These are phyloP conservation scores for Centella asiatica DNA, from an alignment of 129 eudicot genomes.

Conservation along the genomic window DNA sequence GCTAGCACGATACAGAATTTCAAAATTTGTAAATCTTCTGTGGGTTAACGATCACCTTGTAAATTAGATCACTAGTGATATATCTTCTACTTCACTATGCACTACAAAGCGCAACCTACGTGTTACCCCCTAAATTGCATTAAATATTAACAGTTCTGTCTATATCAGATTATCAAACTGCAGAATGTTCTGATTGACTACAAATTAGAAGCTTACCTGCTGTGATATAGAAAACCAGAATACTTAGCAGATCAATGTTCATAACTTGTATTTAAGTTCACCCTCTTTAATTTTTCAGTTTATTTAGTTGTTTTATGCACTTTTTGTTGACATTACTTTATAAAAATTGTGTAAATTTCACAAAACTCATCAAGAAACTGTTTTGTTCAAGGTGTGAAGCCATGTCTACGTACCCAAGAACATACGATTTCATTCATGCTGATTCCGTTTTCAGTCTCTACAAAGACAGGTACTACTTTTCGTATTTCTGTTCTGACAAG, in stretches of 20 bases:
- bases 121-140: background rate
- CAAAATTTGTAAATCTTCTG: too few relatives aligned
- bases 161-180: too few relatives aligned
- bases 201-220: background rate
- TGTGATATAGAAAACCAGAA: background rate
- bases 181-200: background rate
- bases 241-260: too few relatives aligned
- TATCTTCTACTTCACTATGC: background rate
- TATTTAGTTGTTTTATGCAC: background rate
- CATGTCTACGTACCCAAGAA: slow-evolving; percentile 93
- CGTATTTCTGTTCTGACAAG: too few relatives aligned
- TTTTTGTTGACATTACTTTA: background rate
- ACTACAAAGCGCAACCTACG: too few relatives aligned
- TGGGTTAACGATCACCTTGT: too few relatives aligned
- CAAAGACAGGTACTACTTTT: slow-evolving; percentile 42
- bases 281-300: background rate
- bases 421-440: slow-evolving; percentile 88
- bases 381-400: slow-evolving; percentile 74
- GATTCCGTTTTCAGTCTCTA: slow-evolving; percentile 66
- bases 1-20: background rate
- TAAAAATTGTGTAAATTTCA: background rate
- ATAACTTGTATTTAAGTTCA: background rate
- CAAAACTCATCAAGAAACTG: background rate
- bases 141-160: too few relatives aligned
- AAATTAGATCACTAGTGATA: too few relatives aligned